Percentiles rank a stretch among this genome's conserved stretches.
These are phyloP conservation scores for Hypoxylon fragiforme DNA, from an alignment of 495 filamentous ascomycete species.

Conservation along the genomic window DNA sequence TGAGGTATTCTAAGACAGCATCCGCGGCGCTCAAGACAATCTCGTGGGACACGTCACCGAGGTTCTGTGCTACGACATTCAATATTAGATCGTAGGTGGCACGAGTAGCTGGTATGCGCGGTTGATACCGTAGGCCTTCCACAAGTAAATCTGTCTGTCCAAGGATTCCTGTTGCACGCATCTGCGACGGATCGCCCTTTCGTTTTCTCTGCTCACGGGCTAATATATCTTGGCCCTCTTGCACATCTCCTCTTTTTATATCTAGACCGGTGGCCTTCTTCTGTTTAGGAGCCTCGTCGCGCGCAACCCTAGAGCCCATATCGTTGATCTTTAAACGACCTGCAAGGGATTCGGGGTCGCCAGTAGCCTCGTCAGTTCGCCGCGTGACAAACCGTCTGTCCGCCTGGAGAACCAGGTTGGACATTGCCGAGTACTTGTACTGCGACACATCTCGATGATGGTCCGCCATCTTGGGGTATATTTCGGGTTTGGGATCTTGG, in stretches of 20 bases:
- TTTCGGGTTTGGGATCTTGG: slow-evolving; percentile 4
- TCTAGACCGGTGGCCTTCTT: slow-evolving; percentile 68
- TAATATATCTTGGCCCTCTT: slow-evolving; percentile 85
- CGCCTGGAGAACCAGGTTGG: slow-evolving; percentile 99
- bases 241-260: slow-evolving; percentile 75
- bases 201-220: slow-evolving; percentile 86
- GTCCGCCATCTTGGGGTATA: slow-evolving; percentile 70
- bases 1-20: slow-evolving; percentile 85
- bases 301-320: slow-evolving; percentile 84
- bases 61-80: slow-evolving; percentile 81
- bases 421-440: slow-evolving; percentile 99
- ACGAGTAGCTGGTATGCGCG: slow-evolving; percentile 86
- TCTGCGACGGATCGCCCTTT: slow-evolving; percentile 73
- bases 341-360: slow-evolving; percentile 95
- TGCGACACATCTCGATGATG: slow-evolving; percentile 86
- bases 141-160: slow-evolving; percentile 83
- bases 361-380: slow-evolving; percentile 90
- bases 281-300: slow-evolving; percentile 77
- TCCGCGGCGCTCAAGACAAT: slow-evolving; percentile 95
- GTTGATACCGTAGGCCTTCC: slow-evolving; percentile 82
- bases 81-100: slow-evolving; percentile 96
- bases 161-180: slow-evolving; percentile 78
- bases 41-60: slow-evolving; percentile 92
- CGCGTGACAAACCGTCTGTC: slow-evolving; percentile 94
- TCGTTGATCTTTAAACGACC: slow-evolving; percentile 89